Percentiles rank a stretch among this genome's conserved stretches.
Evolutionary conservation across 75 land plant species (phyloP).

Genomic region (Selaginella moellendorffii): DNA sequence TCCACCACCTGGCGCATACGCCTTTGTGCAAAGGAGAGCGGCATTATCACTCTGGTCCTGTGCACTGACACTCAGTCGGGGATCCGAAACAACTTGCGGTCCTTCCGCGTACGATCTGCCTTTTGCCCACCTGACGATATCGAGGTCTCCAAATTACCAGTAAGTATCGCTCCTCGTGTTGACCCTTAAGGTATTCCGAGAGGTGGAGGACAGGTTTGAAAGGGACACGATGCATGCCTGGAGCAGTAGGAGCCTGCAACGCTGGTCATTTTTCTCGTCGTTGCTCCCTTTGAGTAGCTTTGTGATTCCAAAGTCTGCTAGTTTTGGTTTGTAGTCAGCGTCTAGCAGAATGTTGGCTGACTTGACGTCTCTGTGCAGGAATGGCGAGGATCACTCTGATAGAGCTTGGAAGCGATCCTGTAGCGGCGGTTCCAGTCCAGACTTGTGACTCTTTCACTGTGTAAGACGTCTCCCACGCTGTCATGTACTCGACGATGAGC

Average conservation of each 20-base stretch:
- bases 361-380: slow-evolving; percentile 59
- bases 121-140: slow-evolving; percentile 29
- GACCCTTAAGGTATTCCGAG: slow-evolving; percentile 25
- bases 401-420: slow-evolving; percentile 44
- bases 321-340: slow-evolving; percentile 29
- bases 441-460: slow-evolving; percentile 6
- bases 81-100: slow-evolving; percentile 32
- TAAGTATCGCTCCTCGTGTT: background rate
- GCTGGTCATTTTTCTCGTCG: slow-evolving; percentile 21
- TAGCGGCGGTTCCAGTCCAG: slow-evolving; percentile 28
- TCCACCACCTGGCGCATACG: slow-evolving; percentile 45
- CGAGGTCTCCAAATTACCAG: background rate
- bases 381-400: slow-evolving; percentile 42
- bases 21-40: slow-evolving; percentile 40
- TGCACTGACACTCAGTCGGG: slow-evolving; percentile 16
- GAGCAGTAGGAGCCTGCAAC: slow-evolving; percentile 54
- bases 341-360: slow-evolving; percentile 56
- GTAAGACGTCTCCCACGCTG: slow-evolving; percentile 54
- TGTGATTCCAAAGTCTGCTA: slow-evolving; percentile 64
- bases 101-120: slow-evolving; percentile 30
- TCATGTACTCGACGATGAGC: slow-evolving; percentile 70
- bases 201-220: too few species aligned
- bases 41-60: slow-evolving; percentile 29
- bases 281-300: slow-evolving; percentile 17
- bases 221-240: slow-evolving; percentile 24